These are phyloP conservation scores for Cercospora sesami DNA, from an alignment of 2,329 filamentous ascomycete species.

Conservation along the genomic window DNA sequence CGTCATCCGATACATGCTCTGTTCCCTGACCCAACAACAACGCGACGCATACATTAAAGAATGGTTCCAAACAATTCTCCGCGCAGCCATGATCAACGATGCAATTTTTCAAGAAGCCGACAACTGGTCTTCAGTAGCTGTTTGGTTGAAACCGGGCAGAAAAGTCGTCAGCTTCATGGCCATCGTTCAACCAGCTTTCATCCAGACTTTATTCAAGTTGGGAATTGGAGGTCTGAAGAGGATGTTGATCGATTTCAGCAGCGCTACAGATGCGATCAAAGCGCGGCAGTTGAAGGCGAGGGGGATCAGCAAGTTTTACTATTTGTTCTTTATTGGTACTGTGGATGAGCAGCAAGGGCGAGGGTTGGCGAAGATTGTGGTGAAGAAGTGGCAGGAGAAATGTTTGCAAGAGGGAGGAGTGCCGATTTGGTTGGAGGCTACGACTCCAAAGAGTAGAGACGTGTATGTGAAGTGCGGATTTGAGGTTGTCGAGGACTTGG, in stretches of 20 bases:
- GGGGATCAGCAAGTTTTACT: conserved; percentile 26
- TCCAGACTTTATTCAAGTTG: conserved; percentile 23
- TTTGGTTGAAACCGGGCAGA: conserved; percentile 32
- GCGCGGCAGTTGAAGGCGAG: conserved; percentile 16
- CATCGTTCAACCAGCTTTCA: conserved; percentile 26
- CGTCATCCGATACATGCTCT: conserved; percentile 29
- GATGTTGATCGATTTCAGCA: conserved; percentile 33
- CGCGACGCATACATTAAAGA: conserved; percentile 25
- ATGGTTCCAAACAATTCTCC: conserved; percentile 28
- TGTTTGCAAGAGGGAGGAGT: conserved; percentile 14
- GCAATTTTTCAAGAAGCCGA: conserved; percentile 29
- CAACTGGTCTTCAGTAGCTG: conserved; percentile 25
- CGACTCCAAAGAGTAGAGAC: conserved; percentile 26
- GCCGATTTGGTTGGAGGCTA: conserved; percentile 35
- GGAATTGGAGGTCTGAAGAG: conserved; percentile 28
- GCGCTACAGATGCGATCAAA: conserved; percentile 22
- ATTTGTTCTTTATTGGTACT: conserved; percentile 35
- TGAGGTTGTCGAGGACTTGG: conserved; percentile 21
- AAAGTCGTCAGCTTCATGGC: conserved; percentile 30
- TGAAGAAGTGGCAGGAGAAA: conserved; percentile 22
- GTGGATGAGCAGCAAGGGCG: conserved; percentile 22
- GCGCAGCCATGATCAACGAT: conserved; percentile 29
- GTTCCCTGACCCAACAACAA: conserved; percentile 12
- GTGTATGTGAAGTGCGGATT: conserved; percentile 32
- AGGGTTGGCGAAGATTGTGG: conserved; percentile 28